phyloP scores from a whole-genome alignment of 768 basidiomycete species.

The Suillus subalutaceus region DNA sequence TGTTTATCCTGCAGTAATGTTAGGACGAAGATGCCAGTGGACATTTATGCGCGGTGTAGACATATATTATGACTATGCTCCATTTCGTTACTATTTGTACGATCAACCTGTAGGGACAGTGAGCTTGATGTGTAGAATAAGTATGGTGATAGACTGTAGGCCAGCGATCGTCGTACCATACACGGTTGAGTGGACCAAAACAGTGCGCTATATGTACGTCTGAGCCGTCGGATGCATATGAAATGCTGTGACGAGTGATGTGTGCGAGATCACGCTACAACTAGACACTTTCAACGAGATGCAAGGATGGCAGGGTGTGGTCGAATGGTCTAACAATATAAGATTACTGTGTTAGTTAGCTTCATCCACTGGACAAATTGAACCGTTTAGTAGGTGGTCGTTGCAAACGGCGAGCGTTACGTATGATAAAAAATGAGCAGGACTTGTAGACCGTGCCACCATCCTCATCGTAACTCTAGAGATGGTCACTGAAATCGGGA shows the following conservation, averaged over 20 bases:
- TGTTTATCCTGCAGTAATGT: background rate
- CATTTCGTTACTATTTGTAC: background rate
- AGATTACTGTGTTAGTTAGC: background rate
- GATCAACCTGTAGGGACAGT: background rate
- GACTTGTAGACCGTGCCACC: background rate
- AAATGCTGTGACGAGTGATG: background rate
- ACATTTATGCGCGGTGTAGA: background rate
- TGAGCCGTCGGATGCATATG: background rate
- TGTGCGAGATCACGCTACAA: background rate
- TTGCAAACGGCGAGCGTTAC: background rate
- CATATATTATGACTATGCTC: background rate
- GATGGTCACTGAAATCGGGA: background rate
- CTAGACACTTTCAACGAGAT: background rate
- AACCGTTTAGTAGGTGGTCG: too few relatives aligned
- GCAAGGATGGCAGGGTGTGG: background rate
- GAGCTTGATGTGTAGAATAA: background rate
- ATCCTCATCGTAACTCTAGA: background rate
- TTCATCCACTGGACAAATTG: background rate
- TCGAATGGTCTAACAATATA: background rate
- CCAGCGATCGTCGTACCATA: background rate
- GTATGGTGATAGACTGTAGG: background rate
- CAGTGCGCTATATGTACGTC: background rate
- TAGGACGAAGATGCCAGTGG: background rate
- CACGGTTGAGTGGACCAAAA: background rate
- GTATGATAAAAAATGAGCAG: background rate